These are phyloP conservation scores for Plectosphaerella plurivora DNA, from an alignment of 2,329 filamentous ascomycete species.

Conservation along the genomic window DNA sequence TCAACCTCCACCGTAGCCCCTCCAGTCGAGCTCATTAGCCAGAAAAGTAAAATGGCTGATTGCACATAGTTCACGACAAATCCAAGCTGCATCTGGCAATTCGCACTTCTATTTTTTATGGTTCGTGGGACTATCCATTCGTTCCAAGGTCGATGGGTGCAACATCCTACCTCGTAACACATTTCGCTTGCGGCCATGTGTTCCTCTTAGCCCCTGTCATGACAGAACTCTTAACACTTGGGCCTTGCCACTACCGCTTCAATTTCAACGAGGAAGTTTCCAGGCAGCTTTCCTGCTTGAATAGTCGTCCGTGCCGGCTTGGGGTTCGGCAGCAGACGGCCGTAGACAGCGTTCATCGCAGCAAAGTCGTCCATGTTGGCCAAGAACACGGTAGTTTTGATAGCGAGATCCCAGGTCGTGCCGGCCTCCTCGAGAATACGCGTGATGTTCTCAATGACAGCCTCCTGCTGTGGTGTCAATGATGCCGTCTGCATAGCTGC, in stretches of 20 bases:
- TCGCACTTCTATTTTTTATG: no score
- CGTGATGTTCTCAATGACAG: conserved; percentile 11
- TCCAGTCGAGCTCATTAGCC: no score
- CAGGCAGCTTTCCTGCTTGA: conserved; percentile 12
- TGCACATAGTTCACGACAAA: no score
- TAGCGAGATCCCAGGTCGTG: conserved; percentile 13
- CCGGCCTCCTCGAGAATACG: conserved; percentile 14
- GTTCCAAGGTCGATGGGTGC: no score
- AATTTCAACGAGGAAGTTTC: conserved; percentile 12
- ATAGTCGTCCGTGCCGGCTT: conserved; percentile 11
- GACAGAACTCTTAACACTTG: conserved; percentile 17
- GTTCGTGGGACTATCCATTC: no score
- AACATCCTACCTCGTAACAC: no score
- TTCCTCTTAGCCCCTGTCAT: no score
- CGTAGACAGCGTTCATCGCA: conserved; percentile 14
- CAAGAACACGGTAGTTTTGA: conserved; percentile 14
- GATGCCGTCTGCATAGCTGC: neutral
- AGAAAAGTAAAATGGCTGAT: no score
- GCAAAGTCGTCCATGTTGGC: conserved; percentile 16
- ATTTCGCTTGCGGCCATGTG: no score
- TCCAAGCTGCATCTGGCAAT: no score
- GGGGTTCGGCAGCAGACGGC: conserved; percentile 10
- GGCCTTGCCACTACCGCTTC: conserved; percentile 7
- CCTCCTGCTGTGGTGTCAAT: neutral
- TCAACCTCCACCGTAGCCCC: no score